Evolutionary conservation across 2,329 filamentous ascomycete genomes (phyloP).

Genomic region (Colletotrichum liaoningense): DNA sequence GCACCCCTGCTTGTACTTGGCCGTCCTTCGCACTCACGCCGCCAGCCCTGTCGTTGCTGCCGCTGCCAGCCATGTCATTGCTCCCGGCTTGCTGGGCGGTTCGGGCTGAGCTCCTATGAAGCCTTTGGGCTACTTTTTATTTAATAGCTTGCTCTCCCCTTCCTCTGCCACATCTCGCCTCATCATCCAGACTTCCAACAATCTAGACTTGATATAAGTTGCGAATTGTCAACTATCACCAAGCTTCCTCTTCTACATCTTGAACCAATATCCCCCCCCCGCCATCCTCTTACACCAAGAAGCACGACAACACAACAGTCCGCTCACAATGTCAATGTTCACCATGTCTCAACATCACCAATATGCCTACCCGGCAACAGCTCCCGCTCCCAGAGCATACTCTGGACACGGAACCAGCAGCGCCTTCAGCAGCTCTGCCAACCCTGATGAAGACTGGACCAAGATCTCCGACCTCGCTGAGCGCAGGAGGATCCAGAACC

Average conservation of each 20-base stretch:
- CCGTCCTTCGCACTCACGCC: conserved; percentile 1
- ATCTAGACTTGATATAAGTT: not conserved
- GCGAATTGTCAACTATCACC: not conserved
- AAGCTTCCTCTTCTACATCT: not conserved
- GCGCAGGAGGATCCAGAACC: conserved; percentile 93
- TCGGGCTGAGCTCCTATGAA: conserved; percentile 16
- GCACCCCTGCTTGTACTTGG: conserved; percentile 1
- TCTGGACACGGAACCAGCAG: conserved; percentile 85
- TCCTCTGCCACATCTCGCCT: not conserved
- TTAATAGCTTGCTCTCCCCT: conserved; percentile 32
- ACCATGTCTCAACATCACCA: conserved; percentile 56
- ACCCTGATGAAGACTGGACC: conserved; percentile 98
- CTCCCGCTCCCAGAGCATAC: conserved; percentile 71
- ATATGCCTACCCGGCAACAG: conserved; percentile 52
- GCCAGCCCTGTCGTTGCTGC: conserved; percentile 31
- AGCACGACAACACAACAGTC: not conserved
- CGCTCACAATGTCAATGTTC: conserved; percentile 49
- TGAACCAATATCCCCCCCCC: not conserved
- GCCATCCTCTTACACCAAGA: not conserved
- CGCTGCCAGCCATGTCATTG: conserved; percentile 22
- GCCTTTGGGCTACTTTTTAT: conserved; percentile 30
- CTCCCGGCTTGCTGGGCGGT: conserved; percentile 20
- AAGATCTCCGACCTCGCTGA: conserved; percentile 98
- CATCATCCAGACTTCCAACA: conserved; percentile 6
- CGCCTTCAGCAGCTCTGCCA: conserved; percentile 93